These are phyloP conservation scores for Gossypium aridum DNA, from an alignment of 441 rosid species.

Conservation along the genomic window DNA sequence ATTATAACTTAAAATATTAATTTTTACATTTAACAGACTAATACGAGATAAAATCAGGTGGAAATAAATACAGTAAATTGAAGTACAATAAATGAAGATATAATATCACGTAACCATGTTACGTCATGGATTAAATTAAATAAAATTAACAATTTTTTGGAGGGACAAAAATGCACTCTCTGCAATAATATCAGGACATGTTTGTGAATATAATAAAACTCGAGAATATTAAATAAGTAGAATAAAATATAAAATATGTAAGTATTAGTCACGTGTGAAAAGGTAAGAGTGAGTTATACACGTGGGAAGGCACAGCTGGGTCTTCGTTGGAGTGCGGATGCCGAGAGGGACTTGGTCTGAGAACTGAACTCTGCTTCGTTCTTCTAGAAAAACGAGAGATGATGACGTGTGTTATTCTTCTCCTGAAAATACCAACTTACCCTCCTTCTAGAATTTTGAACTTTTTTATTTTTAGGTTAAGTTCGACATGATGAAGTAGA, in stretches of 20 bases:
- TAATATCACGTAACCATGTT: too few species aligned
- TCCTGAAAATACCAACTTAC: not conserved
- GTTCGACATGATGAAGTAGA: too few species aligned
- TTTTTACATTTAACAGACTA: too few species aligned
- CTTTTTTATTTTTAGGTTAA: not conserved
- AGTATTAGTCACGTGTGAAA: not conserved
- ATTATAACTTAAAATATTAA: too few species aligned
- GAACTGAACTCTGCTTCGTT: not conserved
- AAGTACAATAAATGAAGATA: too few species aligned
- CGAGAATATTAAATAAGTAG: not conserved
- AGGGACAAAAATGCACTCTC: too few species aligned
- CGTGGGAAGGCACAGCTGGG: not conserved
- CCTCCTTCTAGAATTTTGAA: not conserved
- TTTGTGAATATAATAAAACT: too few species aligned
- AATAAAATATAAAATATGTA: not conserved
- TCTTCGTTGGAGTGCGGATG: not conserved
- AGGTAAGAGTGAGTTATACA: not conserved
- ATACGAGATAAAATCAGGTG: too few species aligned
- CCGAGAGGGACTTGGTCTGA: not conserved
- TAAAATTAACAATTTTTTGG: too few species aligned
- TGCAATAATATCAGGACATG: too few species aligned
- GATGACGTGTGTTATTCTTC: not conserved
- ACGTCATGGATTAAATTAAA: too few species aligned
- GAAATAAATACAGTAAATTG: too few species aligned
- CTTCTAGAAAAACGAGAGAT: not conserved